Percentiles rank a stretch among this genome's conserved stretches.
These are phyloP conservation scores for Aureobasidium namibiae DNA, from an alignment of 2,329 filamentous ascomycete genomes.

Conservation along the genomic window DNA sequence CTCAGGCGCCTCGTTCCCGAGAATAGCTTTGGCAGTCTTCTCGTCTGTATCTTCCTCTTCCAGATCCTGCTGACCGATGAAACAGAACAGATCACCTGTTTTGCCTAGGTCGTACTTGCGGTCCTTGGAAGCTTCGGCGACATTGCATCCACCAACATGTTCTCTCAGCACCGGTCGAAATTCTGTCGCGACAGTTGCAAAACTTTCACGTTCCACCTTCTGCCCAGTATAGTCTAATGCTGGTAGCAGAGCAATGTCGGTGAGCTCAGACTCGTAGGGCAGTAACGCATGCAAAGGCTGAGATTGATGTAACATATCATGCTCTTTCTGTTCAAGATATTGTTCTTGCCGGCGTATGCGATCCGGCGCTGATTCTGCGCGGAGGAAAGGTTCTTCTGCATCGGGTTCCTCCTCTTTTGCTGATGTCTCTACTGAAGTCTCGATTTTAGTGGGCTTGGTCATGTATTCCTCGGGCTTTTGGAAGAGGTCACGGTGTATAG, in stretches of 20 bases:
- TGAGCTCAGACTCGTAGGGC: slow-evolving; percentile 41
- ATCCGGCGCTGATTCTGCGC: slow-evolving; percentile 19
- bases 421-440: not conserved
- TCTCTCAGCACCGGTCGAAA: slow-evolving; percentile 54
- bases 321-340: slow-evolving; percentile 24
- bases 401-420: slow-evolving; percentile 2
- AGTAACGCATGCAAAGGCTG: slow-evolving; percentile 37
- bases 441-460: not conserved
- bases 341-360: slow-evolving; percentile 26
- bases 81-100: slow-evolving; percentile 60
- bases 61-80: slow-evolving; percentile 18
- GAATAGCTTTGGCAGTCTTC: slow-evolving; percentile 5
- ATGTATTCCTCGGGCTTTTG: slow-evolving; percentile 60
- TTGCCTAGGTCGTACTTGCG: slow-evolving; percentile 29
- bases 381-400: slow-evolving; percentile 29
- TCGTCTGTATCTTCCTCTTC: not conserved
- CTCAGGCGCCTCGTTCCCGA: not conserved
- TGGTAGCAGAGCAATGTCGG: slow-evolving; percentile 44
- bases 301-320: slow-evolving; percentile 44
- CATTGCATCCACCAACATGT: slow-evolving; percentile 59
- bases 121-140: slow-evolving; percentile 27
- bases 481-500: slow-evolving; percentile 68
- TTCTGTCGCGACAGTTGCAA: slow-evolving; percentile 39
- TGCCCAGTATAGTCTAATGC: slow-evolving; percentile 58
- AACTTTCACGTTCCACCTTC: slow-evolving; percentile 28